These are phyloP conservation scores for Entomortierella chlamydospora DNA, from an alignment of 192 early-diverging fungal species.

Conservation along the genomic window DNA sequence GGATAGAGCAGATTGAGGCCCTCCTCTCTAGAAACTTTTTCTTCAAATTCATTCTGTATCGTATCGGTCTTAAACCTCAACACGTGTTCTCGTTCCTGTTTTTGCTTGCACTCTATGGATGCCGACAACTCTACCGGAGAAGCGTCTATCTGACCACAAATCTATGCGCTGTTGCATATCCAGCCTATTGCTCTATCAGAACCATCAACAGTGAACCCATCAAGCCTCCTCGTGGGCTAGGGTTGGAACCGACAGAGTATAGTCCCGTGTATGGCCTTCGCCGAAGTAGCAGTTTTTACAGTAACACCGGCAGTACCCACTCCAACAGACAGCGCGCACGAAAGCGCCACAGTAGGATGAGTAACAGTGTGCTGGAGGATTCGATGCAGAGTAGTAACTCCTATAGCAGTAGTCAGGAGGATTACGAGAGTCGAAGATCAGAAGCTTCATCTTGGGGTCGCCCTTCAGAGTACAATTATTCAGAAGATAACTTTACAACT, in stretches of 20 bases:
- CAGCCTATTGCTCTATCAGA: slow-evolving; percentile 59
- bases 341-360: slow-evolving; percentile 22
- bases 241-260: slow-evolving; percentile 39
- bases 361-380: slow-evolving; percentile 26
- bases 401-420: slow-evolving; percentile 45
- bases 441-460: slow-evolving; percentile 43
- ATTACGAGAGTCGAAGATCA: slow-evolving; percentile 21
- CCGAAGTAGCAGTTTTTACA: slow-evolving; percentile 29
- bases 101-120: slow-evolving; percentile 25
- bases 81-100: slow-evolving; percentile 49
- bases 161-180: slow-evolving; percentile 62
- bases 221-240: slow-evolving; percentile 24
- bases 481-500: slow-evolving; percentile 31
- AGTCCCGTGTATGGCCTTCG: slow-evolving; percentile 5
- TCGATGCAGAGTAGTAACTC: slow-evolving; percentile 34
- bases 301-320: slow-evolving; percentile 8
- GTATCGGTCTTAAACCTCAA: slow-evolving; percentile 44
- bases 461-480: slow-evolving; percentile 40
- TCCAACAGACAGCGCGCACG: slow-evolving; percentile 3
- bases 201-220: slow-evolving; percentile 55
- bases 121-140: slow-evolving; percentile 51
- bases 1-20: slow-evolving; percentile 44
- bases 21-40: slow-evolving; percentile 41
- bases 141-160: slow-evolving; percentile 58
- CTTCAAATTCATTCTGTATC: slow-evolving; percentile 38